Percentiles rank a stretch among this genome's conserved stretches.
These are phyloP conservation scores for Nakazawaea wyomingensis DNA, from an alignment of 805 yeast genomes.

Conservation along the genomic window DNA sequence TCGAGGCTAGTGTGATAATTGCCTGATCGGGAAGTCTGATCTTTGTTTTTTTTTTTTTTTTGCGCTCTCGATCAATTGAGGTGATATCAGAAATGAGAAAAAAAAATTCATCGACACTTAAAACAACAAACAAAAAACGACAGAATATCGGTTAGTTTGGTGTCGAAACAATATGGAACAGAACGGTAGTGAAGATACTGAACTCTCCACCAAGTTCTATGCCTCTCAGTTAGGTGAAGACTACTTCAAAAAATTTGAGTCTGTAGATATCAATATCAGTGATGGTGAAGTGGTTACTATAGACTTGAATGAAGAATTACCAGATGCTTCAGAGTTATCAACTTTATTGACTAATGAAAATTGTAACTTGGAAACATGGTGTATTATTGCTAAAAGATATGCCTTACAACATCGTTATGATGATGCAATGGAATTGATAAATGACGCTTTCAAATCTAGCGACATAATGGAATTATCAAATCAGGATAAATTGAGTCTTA, in stretches of 20 bases:
- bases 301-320: conserved; percentile 76
- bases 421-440: conserved; percentile 61
- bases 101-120: conserved; percentile 1
- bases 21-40: no score
- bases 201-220: conserved; percentile 7
- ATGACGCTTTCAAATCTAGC: conserved; percentile 47
- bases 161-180: neutral
- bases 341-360: conserved; percentile 75
- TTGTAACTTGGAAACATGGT: conserved; percentile 76
- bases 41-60: no score
- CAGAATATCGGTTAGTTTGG: neutral
- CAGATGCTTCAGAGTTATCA: conserved; percentile 80
- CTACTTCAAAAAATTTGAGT: conserved; percentile 25
- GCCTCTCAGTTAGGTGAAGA: conserved; percentile 4
- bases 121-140: neutral
- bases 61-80: no score
- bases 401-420: conserved; percentile 51
- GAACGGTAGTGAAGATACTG: neutral
- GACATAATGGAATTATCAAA: conserved; percentile 26
- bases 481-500: conserved; percentile 46
- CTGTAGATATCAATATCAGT: conserved; percentile 65
- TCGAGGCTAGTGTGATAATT: no score
- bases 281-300: conserved; percentile 87
- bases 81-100: neutral
- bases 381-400: conserved; percentile 77